Base-by-base conservation (phyloP, 768 basidiomycete species). In the Lactarius akahatsu region DNA sequence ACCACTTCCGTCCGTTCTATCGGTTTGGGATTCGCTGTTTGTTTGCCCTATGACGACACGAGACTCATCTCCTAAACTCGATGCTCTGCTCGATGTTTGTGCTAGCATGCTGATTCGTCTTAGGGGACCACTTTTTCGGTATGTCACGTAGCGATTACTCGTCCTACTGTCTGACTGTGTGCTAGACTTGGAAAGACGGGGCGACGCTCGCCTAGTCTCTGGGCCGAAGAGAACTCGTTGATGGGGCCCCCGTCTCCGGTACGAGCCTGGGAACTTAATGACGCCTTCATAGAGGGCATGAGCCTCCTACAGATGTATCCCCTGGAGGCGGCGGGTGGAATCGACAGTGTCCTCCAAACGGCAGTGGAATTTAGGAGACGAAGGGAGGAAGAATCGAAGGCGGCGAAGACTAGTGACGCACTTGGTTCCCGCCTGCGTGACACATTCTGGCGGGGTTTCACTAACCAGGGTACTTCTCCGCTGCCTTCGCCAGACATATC, bases 11-110 rank as follows among this genome's bases (percentile, higher is more conserved):
- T 82, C 84, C 9, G 78, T 89, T 10, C 76, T 89, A 20, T 78
- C 82, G 18, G 74, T 86, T 5, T 93, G 91, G 91, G 91, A 93
- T 73, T 82, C 82, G 3, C 70, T 93, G 15, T 89, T 92, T 68
- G 82, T 88, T 59, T 79, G 80, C 41, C 82, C 83, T 0, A 79
- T 80, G 77, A 79, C 85, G 70, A 80, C 83, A 54, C 83, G 84
- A 41, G 74, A 78, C n/a, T 68, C 68, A 9, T 84, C 85, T 67
- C 83, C 84, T 26, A 91, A 89, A 74, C 77, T 91, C 1, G 87
- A 91, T 30, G 81, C 80, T 69, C 79, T 92, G n/a, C 72, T 91
- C 60, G 87, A 91, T 68, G 76, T 92, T 36, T 90, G 89, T 66
- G 81, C 85, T 0, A 81, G 84, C 57, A 88, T 92, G 84, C 79